Percentiles rank a stretch among this genome's conserved stretches.
phyloP scores from a whole-genome alignment of 177 flowering plant genomes.

The Vitis hybrid region DNA sequence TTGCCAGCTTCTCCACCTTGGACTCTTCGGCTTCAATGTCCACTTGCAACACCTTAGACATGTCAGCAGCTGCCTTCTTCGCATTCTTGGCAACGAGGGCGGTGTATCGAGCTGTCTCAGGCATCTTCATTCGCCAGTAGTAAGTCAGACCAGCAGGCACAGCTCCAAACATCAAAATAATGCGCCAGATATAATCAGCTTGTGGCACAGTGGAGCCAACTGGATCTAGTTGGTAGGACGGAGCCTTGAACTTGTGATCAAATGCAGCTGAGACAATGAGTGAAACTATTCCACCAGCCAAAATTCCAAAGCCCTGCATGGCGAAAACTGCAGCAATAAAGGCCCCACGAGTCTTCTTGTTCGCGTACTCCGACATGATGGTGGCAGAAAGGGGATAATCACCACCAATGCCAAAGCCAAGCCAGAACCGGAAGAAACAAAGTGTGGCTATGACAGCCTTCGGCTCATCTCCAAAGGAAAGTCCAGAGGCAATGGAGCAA shows the following conservation, averaged over 20 bases:
- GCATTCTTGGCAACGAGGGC: slow-evolving; percentile 65
- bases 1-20: slow-evolving; percentile 11
- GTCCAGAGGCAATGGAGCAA: slow-evolving; percentile 49
- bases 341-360: slow-evolving; percentile 64
- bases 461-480: slow-evolving; percentile 35
- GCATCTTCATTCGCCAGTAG: slow-evolving; percentile 76
- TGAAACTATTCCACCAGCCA: slow-evolving; percentile 40
- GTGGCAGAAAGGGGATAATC: slow-evolving; percentile 67
- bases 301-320: slow-evolving; percentile 66
- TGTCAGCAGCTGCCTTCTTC: slow-evolving; percentile 55
- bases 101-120: slow-evolving; percentile 69
- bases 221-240: slow-evolving; percentile 21
- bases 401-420: slow-evolving; percentile 67
- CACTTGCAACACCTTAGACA: slow-evolving; percentile 55
- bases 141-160: slow-evolving; percentile 61
- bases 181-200: slow-evolving; percentile 66
- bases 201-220: slow-evolving; percentile 37
- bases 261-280: slow-evolving; percentile 29
- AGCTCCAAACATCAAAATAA: slow-evolving; percentile 64
- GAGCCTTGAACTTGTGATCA: slow-evolving; percentile 17
- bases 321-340: slow-evolving; percentile 70
- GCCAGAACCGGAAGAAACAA: slow-evolving; percentile 69
- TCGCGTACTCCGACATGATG: slow-evolving; percentile 69
- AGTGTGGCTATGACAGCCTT: slow-evolving; percentile 43
- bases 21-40: slow-evolving; percentile 43